Evolutionary conservation across 2,329 filamentous ascomycete genomes (phyloP).

Genomic region (Hypoxylon sp.): DNA sequence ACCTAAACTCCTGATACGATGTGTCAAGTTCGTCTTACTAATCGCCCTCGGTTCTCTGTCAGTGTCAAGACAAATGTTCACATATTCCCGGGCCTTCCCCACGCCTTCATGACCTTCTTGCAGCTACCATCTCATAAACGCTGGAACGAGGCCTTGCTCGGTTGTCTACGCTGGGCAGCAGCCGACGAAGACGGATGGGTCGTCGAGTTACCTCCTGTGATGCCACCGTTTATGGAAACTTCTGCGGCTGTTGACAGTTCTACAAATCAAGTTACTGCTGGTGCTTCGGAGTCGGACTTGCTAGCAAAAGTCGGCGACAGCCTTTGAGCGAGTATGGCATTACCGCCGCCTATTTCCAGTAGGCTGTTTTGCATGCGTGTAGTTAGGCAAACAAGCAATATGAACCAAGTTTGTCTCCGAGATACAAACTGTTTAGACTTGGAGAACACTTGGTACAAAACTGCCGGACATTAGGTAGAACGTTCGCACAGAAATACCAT

Average conservation of each 20-base stretch:
- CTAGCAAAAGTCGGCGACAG: constrained; percentile 19
- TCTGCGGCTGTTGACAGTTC: constrained; percentile 13
- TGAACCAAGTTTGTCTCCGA: neutral
- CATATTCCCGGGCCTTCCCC: constrained; percentile 53
- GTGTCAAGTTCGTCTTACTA: neutral
- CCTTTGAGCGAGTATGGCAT: constrained; percentile 4
- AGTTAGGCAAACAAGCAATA: neutral
- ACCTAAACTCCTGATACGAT: neutral
- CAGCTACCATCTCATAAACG: constrained; percentile 46
- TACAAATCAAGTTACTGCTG: constrained; percentile 13
- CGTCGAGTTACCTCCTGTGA: constrained; percentile 35
- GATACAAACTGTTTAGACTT: neutral
- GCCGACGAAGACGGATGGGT: constrained; percentile 44
- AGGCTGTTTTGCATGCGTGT: neutral
- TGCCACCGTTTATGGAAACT: constrained; percentile 24
- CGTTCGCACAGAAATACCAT: too few species aligned
- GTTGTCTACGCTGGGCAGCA: constrained; percentile 38
- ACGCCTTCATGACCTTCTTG: constrained; percentile 48
- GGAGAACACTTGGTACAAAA: too few species aligned
- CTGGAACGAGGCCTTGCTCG: constrained; percentile 43
- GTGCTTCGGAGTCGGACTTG: constrained; percentile 10
- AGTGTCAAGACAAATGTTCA: constrained; percentile 52
- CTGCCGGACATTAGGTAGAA: too few species aligned
- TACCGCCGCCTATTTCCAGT: neutral
- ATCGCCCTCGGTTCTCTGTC: neutral